Evolutionary conservation across 441 rosid species (phyloP), one percentile per base, ranked within the genome.

Genomic region (Pelargonium myrrhifolium): DNA sequence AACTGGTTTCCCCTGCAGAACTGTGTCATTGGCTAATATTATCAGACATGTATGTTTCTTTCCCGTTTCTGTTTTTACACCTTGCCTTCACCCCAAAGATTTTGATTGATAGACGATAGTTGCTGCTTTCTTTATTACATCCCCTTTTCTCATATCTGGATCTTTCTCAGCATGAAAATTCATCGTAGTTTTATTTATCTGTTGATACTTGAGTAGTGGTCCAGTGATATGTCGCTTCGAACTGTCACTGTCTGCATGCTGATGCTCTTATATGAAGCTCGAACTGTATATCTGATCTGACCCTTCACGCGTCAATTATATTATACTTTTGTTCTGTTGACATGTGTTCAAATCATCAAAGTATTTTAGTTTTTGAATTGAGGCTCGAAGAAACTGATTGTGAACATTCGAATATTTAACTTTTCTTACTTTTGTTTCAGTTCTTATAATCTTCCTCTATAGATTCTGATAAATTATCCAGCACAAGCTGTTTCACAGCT

Each of bases 21-120:
- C 60, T 93, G 56, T 93, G 99, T 73, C 90, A 89, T 65, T 93
- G 97, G 99, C 84, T 91, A 35, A 78, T 85, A 17, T 71, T 91
- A 74, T 88, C 99, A 7, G 99, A 93, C 82, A 86, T 91, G 97
- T 93, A 82, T 78, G 88, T 53, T 47, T 71, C 68, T 65, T 55
- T 39, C 2, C 17, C 12, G 24, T 65, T 63, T 21, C 65, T 24
- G 14, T 26, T 67, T 67, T 22, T 47, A 5, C 10, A 18, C 11
- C 60, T 0, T 55, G 26, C 60, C 11, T 55, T 55, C 60, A 55
- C 60, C 40, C 40, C 42, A n/a, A 22, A 43, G 42, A 40, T 71
- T 40, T 76, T 71, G 75, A 61, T 42, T 0, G n/a, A n/a, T n/a
- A n/a, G n/a, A n/a, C n/a, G 9, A 14, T 61, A 22, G 59, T 7